Evolutionary conservation across 441 rosid species (phyloP).

Genomic region (Aleurites moluccanus): DNA sequence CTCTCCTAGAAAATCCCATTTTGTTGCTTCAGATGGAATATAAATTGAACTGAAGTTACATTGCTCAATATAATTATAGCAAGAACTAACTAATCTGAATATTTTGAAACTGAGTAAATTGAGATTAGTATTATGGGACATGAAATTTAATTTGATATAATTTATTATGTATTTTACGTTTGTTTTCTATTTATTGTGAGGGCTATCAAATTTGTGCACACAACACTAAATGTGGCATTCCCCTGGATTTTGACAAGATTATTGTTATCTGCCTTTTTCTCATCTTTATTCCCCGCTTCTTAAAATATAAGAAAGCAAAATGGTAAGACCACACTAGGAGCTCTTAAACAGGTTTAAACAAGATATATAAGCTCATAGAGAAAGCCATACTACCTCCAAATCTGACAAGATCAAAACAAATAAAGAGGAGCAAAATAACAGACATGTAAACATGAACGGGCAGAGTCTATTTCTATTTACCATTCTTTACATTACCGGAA

Average conservation of each 20-base stretch:
- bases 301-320: neutral
- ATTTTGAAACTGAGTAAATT: neutral
- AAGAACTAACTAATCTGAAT: neutral
- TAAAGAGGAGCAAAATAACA: neutral
- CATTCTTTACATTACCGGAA: neutral
- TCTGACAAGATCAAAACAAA: neutral
- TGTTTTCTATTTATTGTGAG: neutral
- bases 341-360: neutral
- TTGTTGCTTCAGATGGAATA: neutral
- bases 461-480: neutral
- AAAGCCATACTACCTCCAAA: neutral
- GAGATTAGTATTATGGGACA: neutral
- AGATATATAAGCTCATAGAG: neutral
- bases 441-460: neutral
- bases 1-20: neutral
- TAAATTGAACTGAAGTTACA: neutral
- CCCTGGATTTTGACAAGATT: neutral
- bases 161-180: neutral
- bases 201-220: no score
- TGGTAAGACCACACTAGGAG: neutral
- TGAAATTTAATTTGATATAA: no score
- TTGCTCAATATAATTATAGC: no score
- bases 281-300: neutral
- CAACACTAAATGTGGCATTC: no score
- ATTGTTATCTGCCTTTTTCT: neutral